Evolutionary conservation across 768 basidiomycete species (phyloP), one percentile per base, ranked within the genome.

Genomic region (Hericium erinaceus): DNA sequence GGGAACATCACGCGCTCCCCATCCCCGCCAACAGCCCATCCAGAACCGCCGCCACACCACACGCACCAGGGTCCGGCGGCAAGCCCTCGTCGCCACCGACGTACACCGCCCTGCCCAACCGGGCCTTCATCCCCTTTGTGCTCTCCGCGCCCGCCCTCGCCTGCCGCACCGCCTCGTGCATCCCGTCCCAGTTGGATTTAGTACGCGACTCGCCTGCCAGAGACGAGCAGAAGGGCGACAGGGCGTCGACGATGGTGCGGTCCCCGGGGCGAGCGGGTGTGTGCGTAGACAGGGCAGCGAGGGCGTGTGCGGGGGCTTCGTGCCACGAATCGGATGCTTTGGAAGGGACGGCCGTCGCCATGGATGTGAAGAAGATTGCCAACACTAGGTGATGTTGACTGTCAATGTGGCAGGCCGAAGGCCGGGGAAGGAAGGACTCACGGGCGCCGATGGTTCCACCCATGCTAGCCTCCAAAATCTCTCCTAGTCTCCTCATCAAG

Each of bases 171-270:
- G 78, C 74, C 1, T 67, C 60, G 2, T 56, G 28, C 9, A 73
- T 63, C 44, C 59, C 57, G 48, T 18, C 11, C 18, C 15, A 11
- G 4, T 24, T 24, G 3, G 20, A 12, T 16, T 24, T 26, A 7
- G 1, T 2, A 11, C 26, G 49, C 15, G 24, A 12, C 18, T 60
- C 39, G 0, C 64, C 61, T n/a, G 63, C 60, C 3, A 78, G 64
- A 1, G 70, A 62, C 8, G 61, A 62, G 52, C 75, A 77, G 58
- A 83, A 78, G 15, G 80, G 76, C 15, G 66, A 60, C 7, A 84
- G 71, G 0, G 81, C 78, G 56, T 84, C 81, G 28, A 84, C 72
- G 50, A 83, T 67, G 0, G 80, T 84, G n/a, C 81, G 74, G 49
- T 81, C 80, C 0, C 80, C 81, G 3, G 71, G 73, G 65, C 77